Percentiles rank a stretch among this genome's conserved stretches.
phyloP scores from a whole-genome alignment of 805 yeast genomes.

The Starmerella riodocensis region DNA sequence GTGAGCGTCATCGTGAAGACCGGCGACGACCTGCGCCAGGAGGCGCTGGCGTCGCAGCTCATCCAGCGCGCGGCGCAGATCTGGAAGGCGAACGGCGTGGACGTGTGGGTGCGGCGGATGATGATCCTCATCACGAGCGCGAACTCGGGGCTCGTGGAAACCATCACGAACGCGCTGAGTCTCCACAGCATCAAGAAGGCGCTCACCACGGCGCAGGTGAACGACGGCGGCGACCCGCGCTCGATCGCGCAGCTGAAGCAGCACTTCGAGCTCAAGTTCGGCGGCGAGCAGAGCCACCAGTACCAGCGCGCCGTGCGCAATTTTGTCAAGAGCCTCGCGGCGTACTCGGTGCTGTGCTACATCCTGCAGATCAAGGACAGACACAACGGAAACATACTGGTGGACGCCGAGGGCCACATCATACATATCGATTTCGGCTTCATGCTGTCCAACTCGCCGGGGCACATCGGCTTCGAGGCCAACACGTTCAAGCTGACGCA shows the following conservation, averaged over 20 bases:
- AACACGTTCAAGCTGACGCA: slow-evolving; percentile 89
- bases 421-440: slow-evolving; percentile 89
- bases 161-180: slow-evolving; percentile 87
- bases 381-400: slow-evolving; percentile 95
- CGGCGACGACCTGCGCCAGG: slow-evolving; percentile 91
- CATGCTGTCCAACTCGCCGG: slow-evolving; percentile 85
- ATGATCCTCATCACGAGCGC: slow-evolving; percentile 82
- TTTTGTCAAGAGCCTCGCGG: slow-evolving; percentile 80
- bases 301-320: slow-evolving; percentile 69
- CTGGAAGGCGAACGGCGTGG: slow-evolving; percentile 59
- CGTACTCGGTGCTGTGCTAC: slow-evolving; percentile 83
- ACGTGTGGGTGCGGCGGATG: slow-evolving; percentile 89
- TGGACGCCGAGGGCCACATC: slow-evolving; percentile 89
- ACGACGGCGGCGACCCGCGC: slow-evolving; percentile 45
- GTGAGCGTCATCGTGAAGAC: slow-evolving; percentile 93
- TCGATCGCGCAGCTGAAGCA: slow-evolving; percentile 60
- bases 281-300: slow-evolving; percentile 38
- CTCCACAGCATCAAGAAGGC: slow-evolving; percentile 92
- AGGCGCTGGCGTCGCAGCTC: slow-evolving; percentile 92
- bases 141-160: slow-evolving; percentile 83
- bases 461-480: slow-evolving; percentile 92
- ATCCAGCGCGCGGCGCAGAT: slow-evolving; percentile 75
- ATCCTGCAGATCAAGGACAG: slow-evolving; percentile 89
- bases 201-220: slow-evolving; percentile 50
- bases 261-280: slow-evolving; percentile 67